phyloP scores from a whole-genome alignment of 1,284 basidiomycete species.

The Ceratobasidium sp. region DNA sequence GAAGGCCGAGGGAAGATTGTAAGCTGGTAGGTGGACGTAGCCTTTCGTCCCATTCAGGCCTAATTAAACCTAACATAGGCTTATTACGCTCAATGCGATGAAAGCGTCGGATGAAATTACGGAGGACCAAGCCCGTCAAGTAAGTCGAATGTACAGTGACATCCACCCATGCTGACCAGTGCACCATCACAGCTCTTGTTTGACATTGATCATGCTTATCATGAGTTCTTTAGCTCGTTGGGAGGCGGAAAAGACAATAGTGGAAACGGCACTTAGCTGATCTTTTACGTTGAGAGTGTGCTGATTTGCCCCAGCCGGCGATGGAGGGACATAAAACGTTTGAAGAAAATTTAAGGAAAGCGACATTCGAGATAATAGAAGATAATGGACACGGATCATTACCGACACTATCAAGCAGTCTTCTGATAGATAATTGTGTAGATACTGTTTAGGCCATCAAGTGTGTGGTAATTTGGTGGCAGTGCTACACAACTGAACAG shows the following conservation, averaged over 20 bases:
- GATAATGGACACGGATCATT: background rate
- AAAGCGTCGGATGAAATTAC: conserved; percentile 96
- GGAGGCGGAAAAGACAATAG: conserved; percentile 62
- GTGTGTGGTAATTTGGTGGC: too few species aligned
- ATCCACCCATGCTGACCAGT: background rate
- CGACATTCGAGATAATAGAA: background rate
- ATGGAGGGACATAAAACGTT: too few species aligned
- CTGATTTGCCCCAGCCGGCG: too few species aligned
- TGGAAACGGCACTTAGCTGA: conserved; percentile 15
- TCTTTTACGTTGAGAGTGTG: too few species aligned
- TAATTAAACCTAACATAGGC: conserved; percentile 65
- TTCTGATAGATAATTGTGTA: background rate
- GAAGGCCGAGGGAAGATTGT: conserved; percentile 94
- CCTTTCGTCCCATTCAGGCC: conserved; percentile 4
- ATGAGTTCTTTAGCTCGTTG: conserved; percentile 93
- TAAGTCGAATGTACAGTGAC: conserved; percentile 56
- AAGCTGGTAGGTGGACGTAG: conserved; percentile 77
- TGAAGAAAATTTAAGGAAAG: too few species aligned
- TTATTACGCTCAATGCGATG: conserved; percentile 97
- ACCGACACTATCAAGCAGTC: background rate
- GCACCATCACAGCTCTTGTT: conserved; percentile 80
- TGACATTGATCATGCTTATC: conserved; percentile 97
- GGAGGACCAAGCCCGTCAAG: conserved; percentile 95
- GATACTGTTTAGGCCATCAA: too few species aligned
- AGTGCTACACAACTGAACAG: too few species aligned